Evolutionary conservation across 495 filamentous ascomycete genomes (phyloP), one percentile per base, ranked within the genome.

Genomic region (Hypoxylon rickii): DNA sequence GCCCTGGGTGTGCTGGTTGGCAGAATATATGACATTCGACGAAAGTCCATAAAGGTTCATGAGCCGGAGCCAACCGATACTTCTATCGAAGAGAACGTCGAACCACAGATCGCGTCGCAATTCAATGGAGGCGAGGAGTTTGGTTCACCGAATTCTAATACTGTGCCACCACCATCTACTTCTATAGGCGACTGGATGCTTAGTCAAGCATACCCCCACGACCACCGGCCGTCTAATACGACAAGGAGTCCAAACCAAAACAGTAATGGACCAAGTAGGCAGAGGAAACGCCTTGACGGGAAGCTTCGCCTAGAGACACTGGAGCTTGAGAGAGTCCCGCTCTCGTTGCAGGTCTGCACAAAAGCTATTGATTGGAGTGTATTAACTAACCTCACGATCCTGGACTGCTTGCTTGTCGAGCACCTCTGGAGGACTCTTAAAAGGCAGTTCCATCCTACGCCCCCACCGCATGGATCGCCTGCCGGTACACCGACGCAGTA

Each of bases 361-460:
- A 82, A 83, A 39, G 84, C 85, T 0, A 79, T 96, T 44, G 90
- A 97, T 67, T 96, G 89, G 89, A 85, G 83, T 0, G 70, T 79
- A 2, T 70, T 96, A 34, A 87, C 84, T n/a, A 87, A 76, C 12
- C 72, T 97, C 41, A 96, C 93, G 0, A 79, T 97, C 12, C 83
- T 97, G 40, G 78, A 87, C 34, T 96, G 93, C 66, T 74, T 80
- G 20, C 81, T 88, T 40, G 86, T 91, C 64, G 90, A 95, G 33
- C 77, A 83, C 39, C 81, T 97, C 2, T 96, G 90, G 91, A 86
- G 85, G 63, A 81, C 85, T 31, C 77, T 97, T 7, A 83, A 87
- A 33, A 81, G 85, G 13, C 81, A 84, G 15, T 96, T 86, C 64
- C 76, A 83, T 22, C 91, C 92, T n/a, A 68, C 70, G 2, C 47